phyloP scores from a whole-genome alignment of 345 rosid genomes.

The Passiflora organensis region DNA sequence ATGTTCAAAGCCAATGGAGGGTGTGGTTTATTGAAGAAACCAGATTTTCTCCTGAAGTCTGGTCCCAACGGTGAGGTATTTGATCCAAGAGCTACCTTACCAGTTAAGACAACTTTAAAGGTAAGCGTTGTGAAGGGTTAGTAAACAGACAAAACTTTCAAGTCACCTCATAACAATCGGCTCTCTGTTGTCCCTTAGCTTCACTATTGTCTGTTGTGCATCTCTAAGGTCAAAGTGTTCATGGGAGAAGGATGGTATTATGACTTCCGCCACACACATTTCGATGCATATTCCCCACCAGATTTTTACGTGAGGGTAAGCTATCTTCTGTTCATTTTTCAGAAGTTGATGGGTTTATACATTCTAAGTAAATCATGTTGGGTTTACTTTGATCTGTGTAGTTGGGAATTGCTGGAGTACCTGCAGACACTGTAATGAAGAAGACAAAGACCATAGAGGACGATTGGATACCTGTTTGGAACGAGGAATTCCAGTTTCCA shows the following conservation, averaged over 20 bases:
- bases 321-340: too few species aligned
- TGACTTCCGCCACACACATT: constrained; percentile 71
- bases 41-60: constrained; percentile 52
- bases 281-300: constrained; percentile 75
- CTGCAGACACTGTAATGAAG: constrained; percentile 51
- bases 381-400: constrained; percentile 11
- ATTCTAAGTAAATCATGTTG: background rate
- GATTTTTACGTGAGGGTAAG: constrained; percentile 80
- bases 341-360: background rate
- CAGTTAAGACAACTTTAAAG: constrained; percentile 60
- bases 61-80: constrained; percentile 40
- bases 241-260: constrained; percentile 93
- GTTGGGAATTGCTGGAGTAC: constrained; percentile 71
- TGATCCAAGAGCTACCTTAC: constrained; percentile 50
- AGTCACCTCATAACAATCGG: too few species aligned
- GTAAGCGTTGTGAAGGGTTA: constrained; percentile 29
- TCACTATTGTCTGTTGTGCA: background rate
- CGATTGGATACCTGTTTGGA: constrained; percentile 65
- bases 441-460: constrained; percentile 53
- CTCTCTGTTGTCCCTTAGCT: too few species aligned
- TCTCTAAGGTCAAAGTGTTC: constrained; percentile 56
- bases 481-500: constrained; percentile 57
- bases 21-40: constrained; percentile 85
- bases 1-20: constrained; percentile 93
- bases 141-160: too few species aligned